phyloP scores from a whole-genome alignment of 139 green algal genomes.

The Mesostigma viride region DNA sequence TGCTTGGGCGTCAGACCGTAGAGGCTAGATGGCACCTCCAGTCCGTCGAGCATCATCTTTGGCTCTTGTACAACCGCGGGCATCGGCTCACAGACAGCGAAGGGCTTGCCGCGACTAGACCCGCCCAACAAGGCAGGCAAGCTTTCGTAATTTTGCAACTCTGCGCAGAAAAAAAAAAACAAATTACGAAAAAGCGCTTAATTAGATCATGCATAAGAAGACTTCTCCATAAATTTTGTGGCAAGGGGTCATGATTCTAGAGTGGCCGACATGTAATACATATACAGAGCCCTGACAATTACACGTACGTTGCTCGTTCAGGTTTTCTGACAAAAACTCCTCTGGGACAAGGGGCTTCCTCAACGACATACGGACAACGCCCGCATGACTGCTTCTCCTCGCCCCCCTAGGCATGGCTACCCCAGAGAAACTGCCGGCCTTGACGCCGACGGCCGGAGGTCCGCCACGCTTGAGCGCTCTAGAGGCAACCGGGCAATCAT shows the following conservation, averaged over 20 bases:
- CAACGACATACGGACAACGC: no score
- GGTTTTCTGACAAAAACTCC: not conserved
- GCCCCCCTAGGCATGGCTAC: no score
- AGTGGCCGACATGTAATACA: no score
- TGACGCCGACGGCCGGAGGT: no score
- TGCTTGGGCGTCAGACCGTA: conserved; percentile 30
- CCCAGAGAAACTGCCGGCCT: no score
- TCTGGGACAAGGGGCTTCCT: not conserved
- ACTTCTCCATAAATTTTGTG: not conserved
- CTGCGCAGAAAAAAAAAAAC: not conserved
- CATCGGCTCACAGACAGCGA: not conserved
- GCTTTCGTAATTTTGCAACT: not conserved
- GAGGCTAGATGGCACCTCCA: conserved; percentile 20
- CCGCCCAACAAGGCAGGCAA: not conserved
- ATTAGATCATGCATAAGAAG: not conserved
- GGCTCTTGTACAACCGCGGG: not conserved
- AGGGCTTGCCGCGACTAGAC: not conserved
- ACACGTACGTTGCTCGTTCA: not conserved
- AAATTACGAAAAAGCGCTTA: no score
- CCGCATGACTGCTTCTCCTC: no score
- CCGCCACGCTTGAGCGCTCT: no score
- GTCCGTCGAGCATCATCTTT: no score
- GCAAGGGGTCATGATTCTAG: no score
- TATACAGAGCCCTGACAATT: not conserved
- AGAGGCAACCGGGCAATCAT: no score